Evolutionary conservation across 768 basidiomycete species (phyloP).

Genomic region (Lactarius akahatsu): DNA sequence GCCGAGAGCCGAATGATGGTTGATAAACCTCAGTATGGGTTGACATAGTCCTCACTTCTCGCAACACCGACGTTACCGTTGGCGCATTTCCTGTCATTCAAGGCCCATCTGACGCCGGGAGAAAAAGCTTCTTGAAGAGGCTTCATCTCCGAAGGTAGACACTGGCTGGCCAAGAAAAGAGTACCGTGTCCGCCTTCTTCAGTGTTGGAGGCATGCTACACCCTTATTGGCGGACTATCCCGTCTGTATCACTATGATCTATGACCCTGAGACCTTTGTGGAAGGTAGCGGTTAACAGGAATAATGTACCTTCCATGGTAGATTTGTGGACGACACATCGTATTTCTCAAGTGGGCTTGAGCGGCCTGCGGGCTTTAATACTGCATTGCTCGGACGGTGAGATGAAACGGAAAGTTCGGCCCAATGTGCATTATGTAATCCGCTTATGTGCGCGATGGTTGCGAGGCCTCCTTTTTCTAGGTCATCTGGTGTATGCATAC

Average conservation of each 20-base stretch:
- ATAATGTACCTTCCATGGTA: neutral
- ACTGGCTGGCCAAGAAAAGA: constrained; percentile 14
- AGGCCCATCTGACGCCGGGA: constrained; percentile 17
- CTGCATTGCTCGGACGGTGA: neutral
- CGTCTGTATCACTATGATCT: constrained; percentile 6
- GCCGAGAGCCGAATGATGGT: constrained; percentile 21
- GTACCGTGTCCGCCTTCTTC: constrained; percentile 2
- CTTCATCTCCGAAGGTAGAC: constrained; percentile 19
- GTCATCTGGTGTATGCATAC: too few species aligned
- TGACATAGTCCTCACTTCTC: constrained; percentile 11
- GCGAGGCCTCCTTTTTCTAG: neutral
- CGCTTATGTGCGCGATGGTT: neutral
- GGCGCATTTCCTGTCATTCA: constrained; percentile 19
- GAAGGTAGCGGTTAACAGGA: constrained; percentile 4
- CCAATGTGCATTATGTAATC: constrained; percentile 10
- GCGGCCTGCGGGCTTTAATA: neutral
- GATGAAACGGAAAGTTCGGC: constrained; percentile 4
- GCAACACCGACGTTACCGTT: constrained; percentile 11
- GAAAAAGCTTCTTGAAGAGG: constrained; percentile 5
- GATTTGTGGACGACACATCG: neutral
- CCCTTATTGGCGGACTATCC: constrained; percentile 4
- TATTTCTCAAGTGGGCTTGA: neutral
- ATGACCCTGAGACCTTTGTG: constrained; percentile 5
- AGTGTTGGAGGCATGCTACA: neutral
- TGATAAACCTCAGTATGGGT: constrained; percentile 10